phyloP scores from a whole-genome alignment of 192 early-diverging fungal genomes.

The Funneliformis geosporum region DNA sequence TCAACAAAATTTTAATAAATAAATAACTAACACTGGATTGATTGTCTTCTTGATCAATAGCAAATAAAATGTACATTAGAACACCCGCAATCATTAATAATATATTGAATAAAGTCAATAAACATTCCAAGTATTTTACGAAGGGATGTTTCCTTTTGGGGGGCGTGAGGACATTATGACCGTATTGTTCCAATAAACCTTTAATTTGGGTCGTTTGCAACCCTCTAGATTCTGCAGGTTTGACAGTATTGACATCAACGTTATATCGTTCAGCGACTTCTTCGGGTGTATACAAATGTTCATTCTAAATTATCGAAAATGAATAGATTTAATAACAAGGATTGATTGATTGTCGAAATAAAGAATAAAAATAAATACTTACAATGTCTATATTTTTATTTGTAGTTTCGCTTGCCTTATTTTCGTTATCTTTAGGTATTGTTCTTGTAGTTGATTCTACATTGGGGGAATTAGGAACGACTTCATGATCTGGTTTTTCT shows the following conservation, averaged over 20 bases:
- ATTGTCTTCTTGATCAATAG: slow-evolving; percentile 76
- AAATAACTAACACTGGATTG: slow-evolving; percentile 68
- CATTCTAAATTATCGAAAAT: slow-evolving; percentile 40
- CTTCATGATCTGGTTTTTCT: slow-evolving; percentile 38
- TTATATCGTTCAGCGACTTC: slow-evolving; percentile 46
- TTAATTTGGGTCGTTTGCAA: slow-evolving; percentile 63
- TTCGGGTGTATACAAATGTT: slow-evolving; percentile 50
- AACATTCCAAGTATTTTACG: slow-evolving; percentile 73
- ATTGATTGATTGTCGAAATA: no score
- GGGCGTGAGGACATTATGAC: slow-evolving; percentile 86
- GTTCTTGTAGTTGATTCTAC: background rate
- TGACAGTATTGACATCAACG: slow-evolving; percentile 54
- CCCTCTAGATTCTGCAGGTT: slow-evolving; percentile 71
- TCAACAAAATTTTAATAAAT: slow-evolving; percentile 1
- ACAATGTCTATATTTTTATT: no score
- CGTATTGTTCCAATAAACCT: slow-evolving; percentile 65
- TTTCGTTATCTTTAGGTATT: no score
- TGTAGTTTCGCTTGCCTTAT: no score
- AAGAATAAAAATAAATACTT: no score
- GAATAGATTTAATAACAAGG: background rate
- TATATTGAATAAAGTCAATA: slow-evolving; percentile 85
- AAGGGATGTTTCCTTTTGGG: slow-evolving; percentile 80
- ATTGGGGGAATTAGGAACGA: background rate
- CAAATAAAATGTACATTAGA: slow-evolving; percentile 77
- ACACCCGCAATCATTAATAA: slow-evolving; percentile 83